These are phyloP conservation scores for Myxozyma neotropica DNA, from an alignment of 805 yeast genomes.

Conservation along the genomic window DNA sequence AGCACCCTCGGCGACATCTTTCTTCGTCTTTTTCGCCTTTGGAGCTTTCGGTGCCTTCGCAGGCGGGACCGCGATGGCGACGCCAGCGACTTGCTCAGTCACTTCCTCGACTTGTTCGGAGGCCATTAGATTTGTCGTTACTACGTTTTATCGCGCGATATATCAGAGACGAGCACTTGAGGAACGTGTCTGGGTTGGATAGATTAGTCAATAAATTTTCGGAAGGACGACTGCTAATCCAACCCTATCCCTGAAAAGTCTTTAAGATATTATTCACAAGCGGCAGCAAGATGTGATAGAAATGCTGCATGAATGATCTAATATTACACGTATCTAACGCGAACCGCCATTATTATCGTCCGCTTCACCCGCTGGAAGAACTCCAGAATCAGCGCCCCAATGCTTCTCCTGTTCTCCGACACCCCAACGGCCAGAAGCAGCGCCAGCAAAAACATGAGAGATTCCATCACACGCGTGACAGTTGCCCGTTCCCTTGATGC, in stretches of 20 bases:
- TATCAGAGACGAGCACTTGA: no score
- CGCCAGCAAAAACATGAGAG: constrained; percentile 6
- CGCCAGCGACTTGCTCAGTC: constrained; percentile 52
- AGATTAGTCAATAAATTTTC: background rate
- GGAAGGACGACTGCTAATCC: background rate
- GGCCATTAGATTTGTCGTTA: constrained; percentile 4
- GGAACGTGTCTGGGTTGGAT: no score
- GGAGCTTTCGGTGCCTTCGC: constrained; percentile 34
- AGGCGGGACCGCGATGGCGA: constrained; percentile 43
- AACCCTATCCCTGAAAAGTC: background rate
- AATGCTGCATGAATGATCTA: no score
- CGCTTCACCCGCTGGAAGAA: background rate
- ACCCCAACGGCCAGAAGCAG: constrained; percentile 14
- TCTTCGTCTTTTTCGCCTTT: constrained; percentile 37
- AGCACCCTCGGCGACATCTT: constrained; percentile 36
- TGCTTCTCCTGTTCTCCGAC: constrained; percentile 16
- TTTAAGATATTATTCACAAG: no score
- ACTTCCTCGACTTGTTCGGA: constrained; percentile 44
- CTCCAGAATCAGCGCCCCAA: background rate
- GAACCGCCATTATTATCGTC: constrained; percentile 19
- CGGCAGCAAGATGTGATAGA: no score
- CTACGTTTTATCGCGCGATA: no score
- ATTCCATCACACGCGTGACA: constrained; percentile 11
- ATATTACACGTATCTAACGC: constrained; percentile 19
- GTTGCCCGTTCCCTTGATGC: constrained; percentile 6